Percentiles rank a stretch among this genome's conserved stretches.
phyloP scores from a whole-genome alignment of 163 green algal species.

The Scenedesmus sp. region DNA sequence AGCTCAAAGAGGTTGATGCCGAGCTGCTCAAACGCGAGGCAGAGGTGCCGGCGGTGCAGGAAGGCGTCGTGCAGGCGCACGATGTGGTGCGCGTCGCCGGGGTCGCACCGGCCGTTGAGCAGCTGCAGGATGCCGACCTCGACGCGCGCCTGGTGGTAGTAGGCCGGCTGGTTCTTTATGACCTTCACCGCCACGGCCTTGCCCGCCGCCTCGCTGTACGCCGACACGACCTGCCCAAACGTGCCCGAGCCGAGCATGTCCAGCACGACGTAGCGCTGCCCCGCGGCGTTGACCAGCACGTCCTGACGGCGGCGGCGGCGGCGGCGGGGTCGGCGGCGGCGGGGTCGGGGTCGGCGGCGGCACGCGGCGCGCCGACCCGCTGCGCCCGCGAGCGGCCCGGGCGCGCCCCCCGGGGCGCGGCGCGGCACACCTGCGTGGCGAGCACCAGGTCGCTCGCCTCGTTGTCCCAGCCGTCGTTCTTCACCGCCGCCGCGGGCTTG shows the following conservation, averaged over 20 bases:
- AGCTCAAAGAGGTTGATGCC: conserved; percentile 98
- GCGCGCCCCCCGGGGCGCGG: too few relatives aligned
- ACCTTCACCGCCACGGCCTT: conserved; percentile 87
- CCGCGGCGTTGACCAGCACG: conserved; percentile 23
- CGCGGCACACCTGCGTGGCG: conserved; percentile 59
- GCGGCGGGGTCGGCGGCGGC: too few relatives aligned
- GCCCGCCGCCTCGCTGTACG: conserved; percentile 64
- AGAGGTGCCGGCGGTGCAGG: conserved; percentile 93
- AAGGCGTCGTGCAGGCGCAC: conserved; percentile 96
- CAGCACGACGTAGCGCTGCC: conserved; percentile 78
- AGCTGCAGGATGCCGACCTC: conserved; percentile 90
- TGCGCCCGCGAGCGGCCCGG: neutral
- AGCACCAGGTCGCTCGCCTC: conserved; percentile 93
- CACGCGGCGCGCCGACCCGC: too few relatives aligned
- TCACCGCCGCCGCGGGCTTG: conserved; percentile 69
- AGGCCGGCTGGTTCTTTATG: conserved; percentile 98
- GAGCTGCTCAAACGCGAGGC: conserved; percentile 98
- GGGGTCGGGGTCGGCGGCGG: too few relatives aligned
- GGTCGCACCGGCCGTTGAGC: conserved; percentile 92
- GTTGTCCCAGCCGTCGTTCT: conserved; percentile 93
- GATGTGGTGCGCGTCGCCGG: conserved; percentile 85
- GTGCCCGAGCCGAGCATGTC: conserved; percentile 94
- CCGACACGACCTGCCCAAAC: conserved; percentile 96
- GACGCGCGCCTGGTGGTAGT: conserved; percentile 91
- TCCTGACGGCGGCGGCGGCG: too few relatives aligned